These are phyloP conservation scores for Aquilaria sinensis DNA, from an alignment of 345 rosid genomes.

Conservation along the genomic window DNA sequence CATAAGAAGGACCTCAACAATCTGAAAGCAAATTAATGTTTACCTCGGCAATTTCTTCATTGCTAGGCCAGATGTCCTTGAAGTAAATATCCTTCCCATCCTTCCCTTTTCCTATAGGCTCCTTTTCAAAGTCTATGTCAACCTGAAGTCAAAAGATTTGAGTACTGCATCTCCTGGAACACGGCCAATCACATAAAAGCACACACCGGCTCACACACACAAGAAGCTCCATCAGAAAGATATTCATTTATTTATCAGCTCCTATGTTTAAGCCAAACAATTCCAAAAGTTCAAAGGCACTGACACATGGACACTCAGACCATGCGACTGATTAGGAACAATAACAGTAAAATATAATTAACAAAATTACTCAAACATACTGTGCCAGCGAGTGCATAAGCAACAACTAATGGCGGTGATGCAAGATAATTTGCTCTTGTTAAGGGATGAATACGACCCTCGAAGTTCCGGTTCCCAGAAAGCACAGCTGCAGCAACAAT, in stretches of 20 bases:
- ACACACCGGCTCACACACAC: background rate
- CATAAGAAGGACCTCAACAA: background rate
- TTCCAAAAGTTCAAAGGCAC: background rate
- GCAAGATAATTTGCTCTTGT: constrained; percentile 91
- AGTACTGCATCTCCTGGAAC: background rate
- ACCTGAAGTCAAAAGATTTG: constrained; percentile 33
- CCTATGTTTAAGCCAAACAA: background rate
- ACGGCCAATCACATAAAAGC: no score
- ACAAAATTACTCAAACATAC: constrained; percentile 17
- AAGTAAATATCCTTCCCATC: constrained; percentile 62
- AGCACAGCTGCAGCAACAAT: constrained; percentile 80
- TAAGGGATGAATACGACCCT: constrained; percentile 79
- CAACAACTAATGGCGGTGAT: constrained; percentile 89
- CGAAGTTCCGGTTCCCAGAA: constrained; percentile 83
- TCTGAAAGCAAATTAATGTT: background rate
- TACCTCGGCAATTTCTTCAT: constrained; percentile 74
- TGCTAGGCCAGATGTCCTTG: constrained; percentile 75
- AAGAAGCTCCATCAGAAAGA: no score
- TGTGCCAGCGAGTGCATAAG: constrained; percentile 89
- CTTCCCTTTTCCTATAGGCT: constrained; percentile 61
- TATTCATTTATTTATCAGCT: no score
- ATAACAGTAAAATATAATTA: no score
- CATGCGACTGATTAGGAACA: no score
- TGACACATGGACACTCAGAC: constrained; percentile 7
- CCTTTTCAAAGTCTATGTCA: constrained; percentile 80